Base-by-base conservation (phyloP, 768 basidiomycete genomes). In the Tulasnella sp. region DNA sequence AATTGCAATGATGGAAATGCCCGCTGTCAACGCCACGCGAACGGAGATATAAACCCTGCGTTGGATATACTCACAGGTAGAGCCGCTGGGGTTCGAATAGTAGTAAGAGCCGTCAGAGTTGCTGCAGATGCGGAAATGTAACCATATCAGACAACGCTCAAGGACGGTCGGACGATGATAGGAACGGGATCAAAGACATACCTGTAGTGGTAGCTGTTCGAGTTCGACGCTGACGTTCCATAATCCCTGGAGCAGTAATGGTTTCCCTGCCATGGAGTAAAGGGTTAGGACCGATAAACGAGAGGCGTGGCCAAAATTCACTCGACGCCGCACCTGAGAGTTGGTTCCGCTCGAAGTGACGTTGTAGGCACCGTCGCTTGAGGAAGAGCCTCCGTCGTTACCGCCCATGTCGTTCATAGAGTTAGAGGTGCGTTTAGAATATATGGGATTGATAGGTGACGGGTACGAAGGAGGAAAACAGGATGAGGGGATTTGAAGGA, bases 31-130 rank as follows among this genome's bases (percentile, higher is more conserved):
- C 16, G 14, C 9, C 32, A 5, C 17, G 34, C 14, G 22, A 29
- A 14, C 26, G 6, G 26, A 2, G 26, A 19, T 11, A 5, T 22
- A 52, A 36, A 29, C n/a, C n/a, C n/a, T n/a, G n/a, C n/a, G 35
- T 12, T 5, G 35, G 17, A 4, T 36, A 8, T 5, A 40, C 65
- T 32, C n/a, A 74, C 70, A 72, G 29, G 52, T 67, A 32, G 71
- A 72, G 17, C 71, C 71, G 59, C 72, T 42, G n/a, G 74, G 52
- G 71, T 74, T 74, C 22, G 65, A 68, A 65, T 74, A 74, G 26
- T 71, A 59, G 35, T 65, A 68, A 83, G 78, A 42, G 83, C 76
- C 90, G 90, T 89, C 65, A 16, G 5, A 2, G 74, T 72, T 73
- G 69, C 52, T 62, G 35, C 5, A 42, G 12, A 5, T 4, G 26